Conservation (phyloP, 2,329 filamentous ascomycete genomes). For the Bertia moriformis region DNA sequence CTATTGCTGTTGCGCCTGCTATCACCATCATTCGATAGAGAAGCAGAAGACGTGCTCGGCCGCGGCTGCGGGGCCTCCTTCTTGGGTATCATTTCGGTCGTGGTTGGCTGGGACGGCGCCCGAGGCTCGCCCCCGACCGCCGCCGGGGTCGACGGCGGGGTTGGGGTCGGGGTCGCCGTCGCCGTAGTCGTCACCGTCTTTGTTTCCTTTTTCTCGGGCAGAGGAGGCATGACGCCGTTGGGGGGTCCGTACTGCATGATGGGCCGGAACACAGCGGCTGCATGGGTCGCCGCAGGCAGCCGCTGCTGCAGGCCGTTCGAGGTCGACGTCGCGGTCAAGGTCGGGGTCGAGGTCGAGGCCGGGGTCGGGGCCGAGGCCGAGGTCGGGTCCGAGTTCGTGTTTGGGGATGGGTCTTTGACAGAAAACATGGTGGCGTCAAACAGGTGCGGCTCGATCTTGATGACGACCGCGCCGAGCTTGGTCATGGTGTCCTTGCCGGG, state of each 20-base stretch:
- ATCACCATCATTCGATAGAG: too few relatives aligned
- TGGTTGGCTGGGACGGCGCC: too few relatives aligned
- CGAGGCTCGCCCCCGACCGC: too few relatives aligned
- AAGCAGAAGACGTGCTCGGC: too few relatives aligned
- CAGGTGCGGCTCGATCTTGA: slow-evolving; percentile 67
- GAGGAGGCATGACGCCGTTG: slow-evolving; percentile 46
- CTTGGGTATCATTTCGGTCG: too few relatives aligned
- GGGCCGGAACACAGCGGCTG: slow-evolving; percentile 26
- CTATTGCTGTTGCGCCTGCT: too few relatives aligned
- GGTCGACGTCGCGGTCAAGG: not conserved
- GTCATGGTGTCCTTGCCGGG: slow-evolving; percentile 58
- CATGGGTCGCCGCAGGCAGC: too few relatives aligned
- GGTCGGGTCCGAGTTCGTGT: slow-evolving; percentile 29
- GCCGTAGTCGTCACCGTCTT: too few relatives aligned
- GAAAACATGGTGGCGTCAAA: slow-evolving; percentile 63
- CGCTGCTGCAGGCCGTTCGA: not conserved
- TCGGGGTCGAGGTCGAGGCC: slow-evolving; percentile 1
- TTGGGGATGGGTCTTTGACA: slow-evolving; percentile 57
- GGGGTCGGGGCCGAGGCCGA: slow-evolving; percentile 12
- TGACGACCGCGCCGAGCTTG: slow-evolving; percentile 58
- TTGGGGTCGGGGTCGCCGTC: too few relatives aligned
- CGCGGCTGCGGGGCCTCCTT: too few relatives aligned
- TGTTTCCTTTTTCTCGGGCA: too few relatives aligned
- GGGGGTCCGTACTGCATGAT: slow-evolving; percentile 53
- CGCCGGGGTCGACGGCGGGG: too few relatives aligned